Evolutionary conservation across 768 basidiomycete species (phyloP).

Genomic region (Arthromyces matolae): DNA sequence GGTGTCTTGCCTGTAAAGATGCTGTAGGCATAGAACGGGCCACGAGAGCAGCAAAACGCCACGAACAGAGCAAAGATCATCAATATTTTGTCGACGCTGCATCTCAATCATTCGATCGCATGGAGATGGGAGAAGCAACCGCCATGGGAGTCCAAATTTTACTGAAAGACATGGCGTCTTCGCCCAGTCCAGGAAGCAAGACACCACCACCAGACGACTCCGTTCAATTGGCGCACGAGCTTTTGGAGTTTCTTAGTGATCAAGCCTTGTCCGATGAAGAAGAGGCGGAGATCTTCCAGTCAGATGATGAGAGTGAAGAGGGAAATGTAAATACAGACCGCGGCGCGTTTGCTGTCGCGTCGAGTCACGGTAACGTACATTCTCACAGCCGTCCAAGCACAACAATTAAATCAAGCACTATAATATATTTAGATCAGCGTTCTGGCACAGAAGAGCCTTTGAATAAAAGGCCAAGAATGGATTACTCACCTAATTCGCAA

Average conservation of each 20-base stretch:
- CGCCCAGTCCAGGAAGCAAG: not conserved
- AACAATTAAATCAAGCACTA: not conserved
- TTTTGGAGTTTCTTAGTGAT: not conserved
- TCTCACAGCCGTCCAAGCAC: no score
- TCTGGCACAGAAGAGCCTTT: not conserved
- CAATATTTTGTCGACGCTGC: not conserved
- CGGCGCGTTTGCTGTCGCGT: no score
- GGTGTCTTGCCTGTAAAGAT: not conserved
- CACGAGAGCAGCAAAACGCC: not conserved
- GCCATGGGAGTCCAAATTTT: not conserved
- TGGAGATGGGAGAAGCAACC: not conserved
- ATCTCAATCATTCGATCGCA: not conserved
- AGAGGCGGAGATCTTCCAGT: not conserved
- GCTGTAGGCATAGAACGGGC: not conserved
- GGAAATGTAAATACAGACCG: not conserved
- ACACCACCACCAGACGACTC: not conserved
- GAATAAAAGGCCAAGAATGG: not conserved
- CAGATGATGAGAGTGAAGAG: not conserved
- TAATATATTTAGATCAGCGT: not conserved
- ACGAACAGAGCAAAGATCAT: not conserved
- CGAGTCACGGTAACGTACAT: no score
- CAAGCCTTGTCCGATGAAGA: not conserved
- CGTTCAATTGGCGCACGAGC: not conserved
- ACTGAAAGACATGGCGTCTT: not conserved
- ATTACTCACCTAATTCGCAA: not conserved